Conservation (phyloP, 805 yeast species). For the Candida coleopterorum region DNA sequence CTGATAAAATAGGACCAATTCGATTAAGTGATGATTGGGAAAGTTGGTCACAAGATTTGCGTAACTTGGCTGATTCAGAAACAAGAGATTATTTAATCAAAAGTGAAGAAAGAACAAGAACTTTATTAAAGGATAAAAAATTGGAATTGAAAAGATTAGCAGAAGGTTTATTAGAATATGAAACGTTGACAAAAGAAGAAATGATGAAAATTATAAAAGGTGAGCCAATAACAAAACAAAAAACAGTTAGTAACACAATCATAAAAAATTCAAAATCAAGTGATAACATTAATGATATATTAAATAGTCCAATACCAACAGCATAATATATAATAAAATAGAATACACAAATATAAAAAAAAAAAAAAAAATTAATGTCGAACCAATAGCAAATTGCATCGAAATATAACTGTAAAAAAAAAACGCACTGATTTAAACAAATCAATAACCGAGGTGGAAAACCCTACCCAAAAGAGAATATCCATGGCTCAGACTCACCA, state of each 20-base stretch:
- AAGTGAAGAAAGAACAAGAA: slow-evolving; percentile 77
- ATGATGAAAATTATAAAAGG: slow-evolving; percentile 84
- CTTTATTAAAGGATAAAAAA: slow-evolving; percentile 54
- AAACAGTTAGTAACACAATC: slow-evolving; percentile 72
- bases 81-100: slow-evolving; percentile 69
- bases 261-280: slow-evolving; percentile 13
- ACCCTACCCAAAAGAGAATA: no score
- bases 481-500: no score
- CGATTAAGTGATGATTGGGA: slow-evolving; percentile 88
- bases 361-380: no score
- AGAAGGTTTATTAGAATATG: slow-evolving; percentile 90
- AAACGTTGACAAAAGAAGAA: slow-evolving; percentile 87
- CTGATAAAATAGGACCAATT: slow-evolving; percentile 89
- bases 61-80: slow-evolving; percentile 91
- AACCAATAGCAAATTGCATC: no score
- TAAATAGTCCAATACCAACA: slow-evolving; percentile 10
- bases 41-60: slow-evolving; percentile 84
- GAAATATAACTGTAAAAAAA: no score
- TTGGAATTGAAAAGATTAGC: slow-evolving; percentile 83
- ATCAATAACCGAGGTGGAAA: no score
- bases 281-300: slow-evolving; percentile 7
- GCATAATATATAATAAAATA: no score
- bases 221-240: slow-evolving; percentile 63
- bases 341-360: not conserved
- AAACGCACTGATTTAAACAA: no score